Evolutionary conservation across 164 flowering plant genomes (phyloP), one percentile per base, ranked within the genome.

Genomic region (Hamamelis virginiana): DNA sequence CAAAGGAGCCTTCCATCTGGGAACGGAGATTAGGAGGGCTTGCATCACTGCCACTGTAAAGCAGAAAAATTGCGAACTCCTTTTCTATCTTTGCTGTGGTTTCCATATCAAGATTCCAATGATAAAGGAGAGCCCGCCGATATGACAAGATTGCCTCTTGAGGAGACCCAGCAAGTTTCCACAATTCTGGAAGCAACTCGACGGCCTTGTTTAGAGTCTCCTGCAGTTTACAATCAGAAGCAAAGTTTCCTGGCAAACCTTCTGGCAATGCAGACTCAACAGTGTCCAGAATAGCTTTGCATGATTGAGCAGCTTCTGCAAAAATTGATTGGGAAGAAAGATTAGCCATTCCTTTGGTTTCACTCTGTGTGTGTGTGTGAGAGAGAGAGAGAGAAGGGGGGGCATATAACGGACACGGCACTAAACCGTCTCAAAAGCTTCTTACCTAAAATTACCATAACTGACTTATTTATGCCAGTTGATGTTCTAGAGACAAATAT

Each of bases 231-330:
- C 78, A 76, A 73, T 91, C 90, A 51, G 80, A 46, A 51, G 76
- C 78, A 65, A 86, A 78, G 73, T 76, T 81, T 72, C 82, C 89
- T 65, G 86, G 84, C 75, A 92, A 65, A 73, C 97, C 97, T 41
- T 90, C 87, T 4, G 95, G 97, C 60, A 85, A 78, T 75, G 94
- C 87, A 75, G 91, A 83, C 71, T 92, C 97, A 65, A 92, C 82
- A 44, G 92, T 87, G 74, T 95, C 98, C 76, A 95, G 69, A 46
- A 95, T 83, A 63, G 80, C 76, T 79, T 85, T 85, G 82, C 98
- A 95, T 62, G 96, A 82, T 71, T 82, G 86, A 81, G 97, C 97
- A 76, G 99, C 97, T 77, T 95, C 97, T 95, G 91, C 80, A 90
- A 77, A 81, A 77, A 71, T 62, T 26, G 56, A 70, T 66, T 16